Conservation (phyloP, 1,284 basidiomycete species). For the Vanrija humicola region DNA sequence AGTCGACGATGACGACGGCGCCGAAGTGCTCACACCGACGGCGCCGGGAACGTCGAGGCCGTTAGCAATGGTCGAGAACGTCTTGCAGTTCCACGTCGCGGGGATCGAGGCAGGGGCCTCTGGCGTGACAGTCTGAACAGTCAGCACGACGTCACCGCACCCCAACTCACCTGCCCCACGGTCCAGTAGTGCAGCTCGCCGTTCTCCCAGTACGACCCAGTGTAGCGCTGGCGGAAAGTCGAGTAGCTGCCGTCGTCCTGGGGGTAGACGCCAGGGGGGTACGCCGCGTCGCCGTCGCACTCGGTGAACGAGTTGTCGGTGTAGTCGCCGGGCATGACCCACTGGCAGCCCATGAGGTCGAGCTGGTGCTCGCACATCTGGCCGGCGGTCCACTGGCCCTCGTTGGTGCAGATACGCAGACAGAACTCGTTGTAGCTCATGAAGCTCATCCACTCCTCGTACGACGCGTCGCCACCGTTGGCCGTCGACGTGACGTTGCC, state of each 20-base stretch:
- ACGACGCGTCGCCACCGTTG: conserved; percentile 51
- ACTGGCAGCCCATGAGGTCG: conserved; percentile 50
- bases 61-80: conserved; percentile 16
- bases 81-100: conserved; percentile 22
- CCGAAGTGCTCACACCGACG: no score
- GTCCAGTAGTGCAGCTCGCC: conserved; percentile 9
- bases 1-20: no score
- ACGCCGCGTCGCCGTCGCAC: conserved; percentile 48
- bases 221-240: conserved; percentile 48
- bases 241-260: conserved; percentile 39
- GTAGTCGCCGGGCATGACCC: conserved; percentile 50
- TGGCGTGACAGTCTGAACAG: conserved; percentile 21
- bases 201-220: conserved; percentile 27
- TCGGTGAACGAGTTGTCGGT: conserved; percentile 46
- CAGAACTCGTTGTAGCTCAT: conserved; percentile 50
- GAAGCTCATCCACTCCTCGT: conserved; percentile 47
- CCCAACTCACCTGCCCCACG: conserved; percentile 10
- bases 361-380: conserved; percentile 45
- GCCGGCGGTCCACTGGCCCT: conserved; percentile 36
- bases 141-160: no score
- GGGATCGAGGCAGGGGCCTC: conserved; percentile 12
- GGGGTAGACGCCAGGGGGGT: conserved; percentile 47
- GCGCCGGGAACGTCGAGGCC: conserved; percentile 7
- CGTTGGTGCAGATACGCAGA: conserved; percentile 48
- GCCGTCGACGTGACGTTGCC: conserved; percentile 56